Evolutionary conservation across 495 filamentous ascomycete genomes (phyloP).

Genomic region (Penicillium nucicola): DNA sequence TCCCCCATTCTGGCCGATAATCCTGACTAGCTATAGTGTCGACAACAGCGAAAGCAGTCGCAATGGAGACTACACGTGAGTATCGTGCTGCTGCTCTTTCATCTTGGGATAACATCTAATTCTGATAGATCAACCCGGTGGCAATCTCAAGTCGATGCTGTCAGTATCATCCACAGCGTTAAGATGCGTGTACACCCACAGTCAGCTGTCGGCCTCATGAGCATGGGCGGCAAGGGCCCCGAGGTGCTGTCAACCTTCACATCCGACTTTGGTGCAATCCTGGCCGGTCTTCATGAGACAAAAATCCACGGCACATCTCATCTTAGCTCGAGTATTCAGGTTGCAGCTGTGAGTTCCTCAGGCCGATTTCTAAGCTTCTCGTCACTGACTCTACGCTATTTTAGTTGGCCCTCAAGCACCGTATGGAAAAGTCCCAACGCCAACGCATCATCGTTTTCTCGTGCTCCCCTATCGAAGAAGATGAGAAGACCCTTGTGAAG

Average conservation of each 20-base stretch:
- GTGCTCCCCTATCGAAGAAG: slow-evolving; percentile 86
- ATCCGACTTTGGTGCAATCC: slow-evolving; percentile 89
- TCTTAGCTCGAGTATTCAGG: slow-evolving; percentile 87
- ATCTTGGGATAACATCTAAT: slow-evolving; percentile 12
- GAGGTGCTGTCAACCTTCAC: slow-evolving; percentile 96
- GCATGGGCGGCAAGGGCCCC: slow-evolving; percentile 94
- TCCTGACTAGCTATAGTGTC: slow-evolving; percentile 54
- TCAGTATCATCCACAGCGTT: slow-evolving; percentile 88
- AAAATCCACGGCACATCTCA: slow-evolving; percentile 88
- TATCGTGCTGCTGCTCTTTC: neutral
- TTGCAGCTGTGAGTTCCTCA: slow-evolving; percentile 71
- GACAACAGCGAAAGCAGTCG: slow-evolving; percentile 98
- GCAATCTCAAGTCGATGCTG: slow-evolving; percentile 92
- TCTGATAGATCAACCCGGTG: slow-evolving; percentile 74
- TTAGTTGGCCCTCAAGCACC: slow-evolving; percentile 94
- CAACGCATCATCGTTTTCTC: slow-evolving; percentile 96
- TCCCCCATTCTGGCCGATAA: slow-evolving; percentile 8
- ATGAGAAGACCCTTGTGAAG: slow-evolving; percentile 81
- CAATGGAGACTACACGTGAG: slow-evolving; percentile 84
- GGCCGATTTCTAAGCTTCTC: neutral
- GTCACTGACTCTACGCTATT: slow-evolving; percentile 4
- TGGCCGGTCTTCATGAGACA: slow-evolving; percentile 88
- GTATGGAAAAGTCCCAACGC: slow-evolving; percentile 91
- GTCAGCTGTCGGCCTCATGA: slow-evolving; percentile 96
- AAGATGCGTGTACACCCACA: slow-evolving; percentile 95